Evolutionary conservation across 2,329 filamentous ascomycete species (phyloP).

Genomic region (Neoscytalidium dimidiatum): DNA sequence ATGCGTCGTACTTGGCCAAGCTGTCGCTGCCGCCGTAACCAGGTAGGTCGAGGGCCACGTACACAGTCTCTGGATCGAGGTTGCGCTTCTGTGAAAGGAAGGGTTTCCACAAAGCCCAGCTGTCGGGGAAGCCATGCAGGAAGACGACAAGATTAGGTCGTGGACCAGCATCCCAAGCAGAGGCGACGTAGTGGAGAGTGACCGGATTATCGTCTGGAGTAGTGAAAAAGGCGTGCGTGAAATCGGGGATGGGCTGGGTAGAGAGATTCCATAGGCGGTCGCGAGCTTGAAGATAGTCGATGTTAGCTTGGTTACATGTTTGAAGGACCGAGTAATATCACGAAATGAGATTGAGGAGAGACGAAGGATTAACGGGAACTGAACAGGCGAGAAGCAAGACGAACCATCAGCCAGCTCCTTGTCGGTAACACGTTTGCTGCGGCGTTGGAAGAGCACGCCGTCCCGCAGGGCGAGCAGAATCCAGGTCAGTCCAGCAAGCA

Average conservation of each 20-base stretch:
- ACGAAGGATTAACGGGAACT: neutral
- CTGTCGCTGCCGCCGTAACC: conserved; percentile 61
- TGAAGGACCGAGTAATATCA: neutral
- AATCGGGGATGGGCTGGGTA: conserved; percentile 44
- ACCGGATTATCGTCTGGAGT: conserved; percentile 40
- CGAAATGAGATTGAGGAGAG: neutral
- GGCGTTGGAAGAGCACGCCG: conserved; percentile 30
- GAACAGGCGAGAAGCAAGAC: neutral
- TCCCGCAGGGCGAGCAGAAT: conserved; percentile 30
- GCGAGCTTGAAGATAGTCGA: conserved; percentile 43
- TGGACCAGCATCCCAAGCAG: conserved; percentile 19
- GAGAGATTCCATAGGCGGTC: conserved; percentile 57
- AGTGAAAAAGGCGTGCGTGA: conserved; percentile 55
- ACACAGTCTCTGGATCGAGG: conserved; percentile 37
- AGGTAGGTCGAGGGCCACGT: conserved; percentile 60
- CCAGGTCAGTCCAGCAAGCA: conserved; percentile 29
- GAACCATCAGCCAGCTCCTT: conserved; percentile 31
- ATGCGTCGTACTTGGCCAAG: conserved; percentile 51
- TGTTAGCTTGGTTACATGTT: conserved; percentile 7
- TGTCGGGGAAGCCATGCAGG: conserved; percentile 63
- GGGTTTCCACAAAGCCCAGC: conserved; percentile 56
- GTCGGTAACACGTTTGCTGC: conserved; percentile 30
- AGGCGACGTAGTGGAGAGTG: conserved; percentile 58
- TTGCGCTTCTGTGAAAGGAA: conserved; percentile 37
- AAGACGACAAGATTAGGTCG: conserved; percentile 50